phyloP scores from a whole-genome alignment of 768 basidiomycete genomes.

The Suillus variegatus region DNA sequence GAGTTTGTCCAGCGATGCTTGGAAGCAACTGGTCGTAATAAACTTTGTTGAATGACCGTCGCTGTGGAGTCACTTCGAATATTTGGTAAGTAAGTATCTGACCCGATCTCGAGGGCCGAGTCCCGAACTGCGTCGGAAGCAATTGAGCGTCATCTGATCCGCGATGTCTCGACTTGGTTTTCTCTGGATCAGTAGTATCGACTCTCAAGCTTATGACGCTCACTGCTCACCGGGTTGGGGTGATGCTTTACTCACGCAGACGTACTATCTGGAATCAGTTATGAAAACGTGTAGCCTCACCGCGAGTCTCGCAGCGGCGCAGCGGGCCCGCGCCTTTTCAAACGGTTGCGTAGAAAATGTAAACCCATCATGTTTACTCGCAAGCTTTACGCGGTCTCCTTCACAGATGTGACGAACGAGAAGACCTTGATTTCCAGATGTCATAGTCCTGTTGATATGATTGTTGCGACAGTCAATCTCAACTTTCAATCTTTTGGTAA shows the following conservation, averaged over 20 bases:
- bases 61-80: not conserved
- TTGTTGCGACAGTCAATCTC: not conserved
- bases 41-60: not conserved
- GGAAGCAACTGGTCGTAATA: not conserved
- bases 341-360: no score
- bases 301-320: no score
- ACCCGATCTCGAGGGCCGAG: not conserved
- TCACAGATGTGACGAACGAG: not conserved
- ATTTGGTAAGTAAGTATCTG: not conserved
- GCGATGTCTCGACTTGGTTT: not conserved
- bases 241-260: not conserved
- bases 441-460: not conserved
- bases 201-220: not conserved
- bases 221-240: not conserved
- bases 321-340: not conserved
- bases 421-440: not conserved
- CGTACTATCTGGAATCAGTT: not conserved
- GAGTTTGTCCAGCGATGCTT: not conserved
- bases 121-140: not conserved
- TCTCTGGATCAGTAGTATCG: not conserved
- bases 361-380: not conserved
- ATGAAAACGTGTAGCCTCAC: not conserved
- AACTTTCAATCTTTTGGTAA: not conserved
- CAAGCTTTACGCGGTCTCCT: no score
- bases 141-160: not conserved